Evolutionary conservation across 208 protist species (phyloP).

Genomic region (Trypanosoma grayi): DNA sequence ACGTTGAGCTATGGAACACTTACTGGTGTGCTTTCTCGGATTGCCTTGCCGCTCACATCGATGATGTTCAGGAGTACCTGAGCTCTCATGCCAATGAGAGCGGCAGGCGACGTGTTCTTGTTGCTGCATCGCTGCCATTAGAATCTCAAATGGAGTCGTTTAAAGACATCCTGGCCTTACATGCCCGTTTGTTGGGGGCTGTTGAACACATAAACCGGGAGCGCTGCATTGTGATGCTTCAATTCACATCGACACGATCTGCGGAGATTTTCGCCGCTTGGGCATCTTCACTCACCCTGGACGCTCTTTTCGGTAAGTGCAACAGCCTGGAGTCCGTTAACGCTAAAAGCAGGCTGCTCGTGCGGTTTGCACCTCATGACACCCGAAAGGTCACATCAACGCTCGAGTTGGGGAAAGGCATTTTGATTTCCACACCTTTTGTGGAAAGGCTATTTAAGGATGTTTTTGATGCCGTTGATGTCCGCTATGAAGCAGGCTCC

Average conservation of each 20-base stretch:
- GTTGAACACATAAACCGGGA: conserved; percentile 36
- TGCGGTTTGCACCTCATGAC: conserved; percentile 42
- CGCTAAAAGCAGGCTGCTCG: not conserved
- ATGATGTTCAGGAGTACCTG: conserved; percentile 23
- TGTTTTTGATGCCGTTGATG: conserved; percentile 45
- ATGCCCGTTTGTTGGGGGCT: conserved; percentile 53
- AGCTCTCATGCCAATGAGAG: not conserved
- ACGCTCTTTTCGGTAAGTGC: conserved; percentile 7
- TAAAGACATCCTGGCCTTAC: conserved; percentile 16
- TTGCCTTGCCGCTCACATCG: conserved; percentile 20
- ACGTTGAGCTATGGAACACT: conserved; percentile 53
- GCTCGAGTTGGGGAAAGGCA: conserved; percentile 50
- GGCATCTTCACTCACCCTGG: conserved; percentile 21
- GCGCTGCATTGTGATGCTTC: conserved; percentile 42
- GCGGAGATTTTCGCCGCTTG: conserved; percentile 42
- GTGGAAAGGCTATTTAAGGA: conserved; percentile 57
- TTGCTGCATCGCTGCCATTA: conserved; percentile 10
- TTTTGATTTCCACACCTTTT: conserved; percentile 61
- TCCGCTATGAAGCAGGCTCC: conserved; percentile 38
- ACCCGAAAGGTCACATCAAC: conserved; percentile 13
- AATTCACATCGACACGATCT: conserved; percentile 53
- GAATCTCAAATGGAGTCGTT: conserved; percentile 20
- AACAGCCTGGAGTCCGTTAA: not conserved
- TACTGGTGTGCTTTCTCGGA: conserved; percentile 57
- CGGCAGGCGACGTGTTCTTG: conserved; percentile 15